A percentile compares a stretch with the other conserved stretches of the same genome.
These are phyloP conservation scores for Cladosporium sp. DNA, from an alignment of 2,329 filamentous ascomycete genomes.

Conservation along the genomic window DNA sequence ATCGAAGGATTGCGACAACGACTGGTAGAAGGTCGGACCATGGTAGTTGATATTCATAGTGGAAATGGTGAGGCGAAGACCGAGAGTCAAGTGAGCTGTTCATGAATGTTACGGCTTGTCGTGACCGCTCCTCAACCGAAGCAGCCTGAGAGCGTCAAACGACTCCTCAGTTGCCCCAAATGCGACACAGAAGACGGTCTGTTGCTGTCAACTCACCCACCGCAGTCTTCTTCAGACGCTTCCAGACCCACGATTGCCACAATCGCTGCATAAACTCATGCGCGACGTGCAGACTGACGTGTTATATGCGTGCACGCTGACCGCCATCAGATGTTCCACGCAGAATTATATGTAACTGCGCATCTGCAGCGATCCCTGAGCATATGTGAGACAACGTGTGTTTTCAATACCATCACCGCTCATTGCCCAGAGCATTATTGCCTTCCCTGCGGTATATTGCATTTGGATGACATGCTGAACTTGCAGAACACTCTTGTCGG, in stretches of 20 bases:
- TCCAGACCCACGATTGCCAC: not conserved
- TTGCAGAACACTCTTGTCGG: not conserved
- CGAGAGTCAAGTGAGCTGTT: not conserved
- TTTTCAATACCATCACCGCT: not conserved
- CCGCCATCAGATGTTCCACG: not conserved
- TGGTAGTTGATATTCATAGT: not conserved
- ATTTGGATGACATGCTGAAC: not conserved
- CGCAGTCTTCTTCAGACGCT: constrained; percentile 1
- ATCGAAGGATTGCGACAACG: not conserved
- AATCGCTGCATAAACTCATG: not conserved
- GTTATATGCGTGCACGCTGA: not conserved
- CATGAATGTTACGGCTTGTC: not conserved
- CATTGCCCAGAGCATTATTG: not conserved
- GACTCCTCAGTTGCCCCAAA: not conserved
- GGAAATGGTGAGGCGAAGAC: not conserved
- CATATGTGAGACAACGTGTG: constrained; percentile 1
- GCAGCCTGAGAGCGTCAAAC: not conserved
- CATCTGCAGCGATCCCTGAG: not conserved
- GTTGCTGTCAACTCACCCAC: not conserved
- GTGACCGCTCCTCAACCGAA: not conserved
- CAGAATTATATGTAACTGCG: not conserved
- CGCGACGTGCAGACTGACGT: not conserved
- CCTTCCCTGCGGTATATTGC: not conserved
- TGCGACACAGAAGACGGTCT: not conserved
- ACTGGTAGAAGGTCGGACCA: not conserved